Percentiles rank a stretch among this genome's conserved stretches.
Conservation (phyloP, 2,329 filamentous ascomycete genomes). For the Colletotrichum cereale region DNA sequence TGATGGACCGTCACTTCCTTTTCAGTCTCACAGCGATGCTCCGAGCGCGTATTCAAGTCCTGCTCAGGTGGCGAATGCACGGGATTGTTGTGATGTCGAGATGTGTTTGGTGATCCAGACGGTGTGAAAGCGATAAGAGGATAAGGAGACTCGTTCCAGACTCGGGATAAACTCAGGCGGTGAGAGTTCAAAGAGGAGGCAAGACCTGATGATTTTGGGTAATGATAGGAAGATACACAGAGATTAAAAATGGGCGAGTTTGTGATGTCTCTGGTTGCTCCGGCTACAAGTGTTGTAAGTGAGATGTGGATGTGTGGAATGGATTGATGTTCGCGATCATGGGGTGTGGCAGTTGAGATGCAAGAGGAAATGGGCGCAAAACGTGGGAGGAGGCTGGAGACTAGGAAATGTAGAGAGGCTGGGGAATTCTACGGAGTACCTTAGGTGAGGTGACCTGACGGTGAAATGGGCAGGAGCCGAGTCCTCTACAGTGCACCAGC, state of each 20-base stretch:
- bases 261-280: slow-evolving; percentile 36
- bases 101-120: neutral
- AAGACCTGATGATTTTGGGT: slow-evolving; percentile 8
- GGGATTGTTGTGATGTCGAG: slow-evolving; percentile 6
- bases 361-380: slow-evolving; percentile 33
- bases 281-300: slow-evolving; percentile 39
- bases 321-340: slow-evolving; percentile 37
- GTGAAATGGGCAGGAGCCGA: slow-evolving; percentile 18
- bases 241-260: slow-evolving; percentile 6
- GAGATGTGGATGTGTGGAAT: slow-evolving; percentile 40
- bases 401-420: slow-evolving; percentile 38
- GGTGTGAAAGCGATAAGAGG: neutral
- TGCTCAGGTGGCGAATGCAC: neutral
- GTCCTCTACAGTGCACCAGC: slow-evolving; percentile 30
- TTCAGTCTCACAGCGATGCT: neutral
- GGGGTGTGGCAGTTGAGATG: slow-evolving; percentile 36
- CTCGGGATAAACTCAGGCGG: slow-evolving; percentile 17
- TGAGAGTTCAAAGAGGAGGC: slow-evolving; percentile 15
- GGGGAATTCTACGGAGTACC: slow-evolving; percentile 8
- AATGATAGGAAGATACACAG: slow-evolving; percentile 17
- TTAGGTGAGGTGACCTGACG: slow-evolving; percentile 13
- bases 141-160: slow-evolving; percentile 5
- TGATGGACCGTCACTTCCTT: slow-evolving; percentile 30
- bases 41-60: slow-evolving; percentile 11
- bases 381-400: slow-evolving; percentile 39